Base-by-base conservation (phyloP, 768 basidiomycete genomes). In the Naganishia antarctica region DNA sequence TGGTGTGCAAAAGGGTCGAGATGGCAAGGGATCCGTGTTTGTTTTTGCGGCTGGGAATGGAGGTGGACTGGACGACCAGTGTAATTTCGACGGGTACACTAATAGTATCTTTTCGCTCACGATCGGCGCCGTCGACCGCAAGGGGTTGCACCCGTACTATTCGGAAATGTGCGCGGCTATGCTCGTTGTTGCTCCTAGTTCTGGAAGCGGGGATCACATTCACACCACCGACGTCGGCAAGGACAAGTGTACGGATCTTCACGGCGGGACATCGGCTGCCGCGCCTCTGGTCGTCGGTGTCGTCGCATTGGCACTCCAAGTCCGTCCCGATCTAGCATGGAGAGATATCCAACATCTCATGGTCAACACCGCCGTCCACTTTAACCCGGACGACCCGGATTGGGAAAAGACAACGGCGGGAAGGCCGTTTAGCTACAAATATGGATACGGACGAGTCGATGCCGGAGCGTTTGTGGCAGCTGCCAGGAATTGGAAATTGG, bases 81-180 rank as follows among this genome's bases (percentile, higher is more conserved):
- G 96, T 81, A 99, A 99, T 76, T 98, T 99, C 73, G 94, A 98
- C 70, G 96, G 96, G 7, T 99, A 99, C 76, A 99, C 96, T 13
- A 99, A 99, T 75, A 90, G 88, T 71, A 93, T 98, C 64, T 97
- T 90, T 78, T 90, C 89, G 7, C 85, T 99, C 45, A 99, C 96
- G 0, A 91, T 99, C 29, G 87, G 91, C n/a, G 90, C 96, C 0
- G 82, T 98, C 65, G 96, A 98, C 72, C 85, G 87, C 76, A 89
- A 90, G 74, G 94, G 92, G 16, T 78, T 92, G 32, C 96, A 96
- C 73, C 96, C 96, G 15, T 91, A 89, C 74, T 98, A 99, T 71
- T 97, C 94, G 4, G 96, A 99, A 77, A 80, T 91, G n/a, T 99
- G 96, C 72, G 87, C 94, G 6, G 96, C 96, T 1, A 97, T 97